These are phyloP conservation scores for Magnaporthiopsis rhizophila DNA, from an alignment of 2,329 filamentous ascomycete genomes.

Conservation along the genomic window DNA sequence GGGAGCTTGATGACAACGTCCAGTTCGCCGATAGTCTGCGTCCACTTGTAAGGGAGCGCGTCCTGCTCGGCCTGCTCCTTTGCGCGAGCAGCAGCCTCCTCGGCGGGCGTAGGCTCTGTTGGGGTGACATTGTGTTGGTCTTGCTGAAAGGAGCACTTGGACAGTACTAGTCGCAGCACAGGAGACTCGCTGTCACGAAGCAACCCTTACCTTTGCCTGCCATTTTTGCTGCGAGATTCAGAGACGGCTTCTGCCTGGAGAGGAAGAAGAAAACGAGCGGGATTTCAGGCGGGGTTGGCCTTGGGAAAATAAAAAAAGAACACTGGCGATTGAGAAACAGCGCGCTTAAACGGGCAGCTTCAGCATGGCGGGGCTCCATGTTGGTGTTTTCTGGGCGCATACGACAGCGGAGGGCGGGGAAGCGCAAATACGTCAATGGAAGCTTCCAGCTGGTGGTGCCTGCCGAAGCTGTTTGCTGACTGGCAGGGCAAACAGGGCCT, in stretches of 20 bases:
- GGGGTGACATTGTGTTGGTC: neutral
- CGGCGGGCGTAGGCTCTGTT: constrained; percentile 45
- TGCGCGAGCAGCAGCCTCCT: constrained; percentile 51
- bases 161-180: too few species aligned
- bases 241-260: too few species aligned
- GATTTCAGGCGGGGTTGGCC: neutral
- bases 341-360: too few species aligned
- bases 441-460: neutral
- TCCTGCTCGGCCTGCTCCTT: constrained; percentile 83
- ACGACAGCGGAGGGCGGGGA: neutral
- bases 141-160: neutral
- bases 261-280: neutral
- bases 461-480: neutral
- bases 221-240: neutral
- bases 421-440: neutral
- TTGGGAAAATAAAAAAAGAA: neutral
- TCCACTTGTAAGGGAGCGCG: constrained; percentile 93
- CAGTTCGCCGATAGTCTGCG: constrained; percentile 81
- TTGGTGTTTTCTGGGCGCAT: neutral
- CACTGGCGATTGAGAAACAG: constrained; percentile 3
- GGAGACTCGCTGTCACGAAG: neutral
- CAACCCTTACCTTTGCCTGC: constrained; percentile 7
- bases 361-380: neutral
- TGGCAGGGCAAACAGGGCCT: neutral
- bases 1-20: constrained; percentile 74